Percentiles rank a stretch among this genome's conserved stretches.
Evolutionary conservation across 2,329 filamentous ascomycete species (phyloP).

Genomic region (Paracorniculantispora psalliotae): DNA sequence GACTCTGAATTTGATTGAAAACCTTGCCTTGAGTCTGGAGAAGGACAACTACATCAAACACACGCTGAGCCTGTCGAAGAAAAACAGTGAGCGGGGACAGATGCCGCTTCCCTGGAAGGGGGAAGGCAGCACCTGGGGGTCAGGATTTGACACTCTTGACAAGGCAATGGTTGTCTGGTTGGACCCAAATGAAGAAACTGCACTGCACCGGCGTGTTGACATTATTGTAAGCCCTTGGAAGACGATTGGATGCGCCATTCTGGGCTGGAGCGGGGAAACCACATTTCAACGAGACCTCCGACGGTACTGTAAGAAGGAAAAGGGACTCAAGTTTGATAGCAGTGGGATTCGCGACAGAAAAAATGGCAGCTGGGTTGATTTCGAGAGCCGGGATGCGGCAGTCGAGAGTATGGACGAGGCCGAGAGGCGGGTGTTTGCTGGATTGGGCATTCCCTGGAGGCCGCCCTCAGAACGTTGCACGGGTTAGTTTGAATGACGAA

Average conservation of each 20-base stretch:
- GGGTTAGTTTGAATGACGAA: slow-evolving; percentile 24
- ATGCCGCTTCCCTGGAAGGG: slow-evolving; percentile 50
- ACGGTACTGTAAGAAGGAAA: slow-evolving; percentile 68
- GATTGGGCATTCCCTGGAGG: slow-evolving; percentile 64
- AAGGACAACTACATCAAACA: slow-evolving; percentile 70
- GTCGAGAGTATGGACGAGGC: slow-evolving; percentile 65
- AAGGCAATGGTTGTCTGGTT: slow-evolving; percentile 95
- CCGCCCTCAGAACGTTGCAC: slow-evolving; percentile 65
- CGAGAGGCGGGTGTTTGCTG: slow-evolving; percentile 75
- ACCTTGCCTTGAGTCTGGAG: slow-evolving; percentile 69
- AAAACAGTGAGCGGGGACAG: slow-evolving; percentile 70
- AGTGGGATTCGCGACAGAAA: slow-evolving; percentile 70
- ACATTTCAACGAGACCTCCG: slow-evolving; percentile 87
- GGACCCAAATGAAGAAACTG: slow-evolving; percentile 18
- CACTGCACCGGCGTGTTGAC: slow-evolving; percentile 77
- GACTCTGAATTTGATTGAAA: slow-evolving; percentile 65
- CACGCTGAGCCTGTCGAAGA: slow-evolving; percentile 65
- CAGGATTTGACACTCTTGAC: slow-evolving; percentile 82
- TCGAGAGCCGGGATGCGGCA: slow-evolving; percentile 50
- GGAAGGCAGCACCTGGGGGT: slow-evolving; percentile 29
- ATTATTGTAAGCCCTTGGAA: slow-evolving; percentile 89
- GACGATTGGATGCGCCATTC: slow-evolving; percentile 79
- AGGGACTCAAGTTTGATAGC: slow-evolving; percentile 81
- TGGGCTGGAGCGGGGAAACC: slow-evolving; percentile 84
- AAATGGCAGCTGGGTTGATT: slow-evolving; percentile 65